phyloP scores from a whole-genome alignment of 352 stramenopile genomes.

The Phytophthora cryptogea region DNA sequence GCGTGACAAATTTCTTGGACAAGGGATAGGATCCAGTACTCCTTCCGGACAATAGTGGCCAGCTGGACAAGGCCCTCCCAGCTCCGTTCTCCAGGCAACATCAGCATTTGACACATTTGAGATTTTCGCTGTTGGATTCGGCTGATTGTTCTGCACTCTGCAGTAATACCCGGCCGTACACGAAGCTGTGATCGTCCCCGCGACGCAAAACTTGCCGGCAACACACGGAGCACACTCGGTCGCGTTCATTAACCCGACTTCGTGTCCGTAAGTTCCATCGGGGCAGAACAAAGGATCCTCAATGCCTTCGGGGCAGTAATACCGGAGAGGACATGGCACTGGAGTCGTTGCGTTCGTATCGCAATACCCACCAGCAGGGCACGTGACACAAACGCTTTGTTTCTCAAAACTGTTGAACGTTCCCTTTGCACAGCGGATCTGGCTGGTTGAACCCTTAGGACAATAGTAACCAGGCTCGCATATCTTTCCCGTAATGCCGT shows the following conservation, averaged over 20 bases:
- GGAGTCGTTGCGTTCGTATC: conserved; percentile 62
- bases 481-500: conserved; percentile 53
- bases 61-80: conserved; percentile 70
- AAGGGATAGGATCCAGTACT: conserved; percentile 70
- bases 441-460: conserved; percentile 50
- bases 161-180: conserved; percentile 89
- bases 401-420: conserved; percentile 69
- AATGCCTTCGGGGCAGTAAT: conserved; percentile 69
- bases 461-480: conserved; percentile 79
- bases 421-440: conserved; percentile 64
- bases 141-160: conserved; percentile 61
- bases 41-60: conserved; percentile 82
- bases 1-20: conserved; percentile 57
- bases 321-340: conserved; percentile 57
- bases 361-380: conserved; percentile 71
- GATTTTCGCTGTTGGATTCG: conserved; percentile 41
- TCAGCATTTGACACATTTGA: not conserved
- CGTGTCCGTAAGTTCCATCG: conserved; percentile 76
- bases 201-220: conserved; percentile 78
- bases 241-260: conserved; percentile 44
- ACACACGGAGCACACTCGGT: conserved; percentile 70
- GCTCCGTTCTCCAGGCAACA: conserved; percentile 42
- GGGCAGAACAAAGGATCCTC: conserved; percentile 65
- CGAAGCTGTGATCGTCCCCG: conserved; percentile 67
- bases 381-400: conserved; percentile 47